These are phyloP conservation scores for Arxiozyma telluris DNA, from an alignment of 1,139 yeast species.

Conservation along the genomic window DNA sequence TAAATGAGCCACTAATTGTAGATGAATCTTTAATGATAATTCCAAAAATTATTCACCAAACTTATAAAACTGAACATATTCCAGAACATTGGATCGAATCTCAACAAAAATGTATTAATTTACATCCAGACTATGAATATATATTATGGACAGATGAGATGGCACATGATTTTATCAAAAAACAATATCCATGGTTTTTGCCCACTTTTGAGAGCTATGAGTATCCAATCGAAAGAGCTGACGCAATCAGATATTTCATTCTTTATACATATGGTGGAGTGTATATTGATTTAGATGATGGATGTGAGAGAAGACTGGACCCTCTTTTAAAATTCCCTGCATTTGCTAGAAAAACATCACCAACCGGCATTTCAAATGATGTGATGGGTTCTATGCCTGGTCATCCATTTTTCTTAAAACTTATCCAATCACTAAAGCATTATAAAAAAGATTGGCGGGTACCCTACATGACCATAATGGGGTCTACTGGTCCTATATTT, in stretches of 20 bases:
- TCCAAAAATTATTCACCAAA: conserved; percentile 88
- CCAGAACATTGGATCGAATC: conserved; percentile 78
- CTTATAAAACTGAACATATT: conserved; percentile 67
- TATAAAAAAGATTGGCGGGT: conserved; percentile 68
- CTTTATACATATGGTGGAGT: conserved; percentile 79
- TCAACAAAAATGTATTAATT: conserved; percentile 63
- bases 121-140: conserved; percentile 82
- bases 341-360: conserved; percentile 76
- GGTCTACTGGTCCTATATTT: conserved; percentile 88
- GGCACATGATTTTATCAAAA: conserved; percentile 68
- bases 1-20: conserved; percentile 41
- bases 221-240: conserved; percentile 83
- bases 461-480: conserved; percentile 92
- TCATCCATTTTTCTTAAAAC: conserved; percentile 77
- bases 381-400: conserved; percentile 84
- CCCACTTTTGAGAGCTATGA: conserved; percentile 67
- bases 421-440: conserved; percentile 50
- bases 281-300: conserved; percentile 85
- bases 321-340: conserved; percentile 77
- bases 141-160: conserved; percentile 84
- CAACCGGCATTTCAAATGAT: conserved; percentile 88
- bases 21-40: conserved; percentile 29
- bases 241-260: conserved; percentile 80
- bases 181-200: conserved; percentile 80
- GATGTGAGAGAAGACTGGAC: conserved; percentile 69